These are phyloP conservation scores for Citrus hindsii DNA, from an alignment of 345 rosid genomes.

Conservation along the genomic window DNA sequence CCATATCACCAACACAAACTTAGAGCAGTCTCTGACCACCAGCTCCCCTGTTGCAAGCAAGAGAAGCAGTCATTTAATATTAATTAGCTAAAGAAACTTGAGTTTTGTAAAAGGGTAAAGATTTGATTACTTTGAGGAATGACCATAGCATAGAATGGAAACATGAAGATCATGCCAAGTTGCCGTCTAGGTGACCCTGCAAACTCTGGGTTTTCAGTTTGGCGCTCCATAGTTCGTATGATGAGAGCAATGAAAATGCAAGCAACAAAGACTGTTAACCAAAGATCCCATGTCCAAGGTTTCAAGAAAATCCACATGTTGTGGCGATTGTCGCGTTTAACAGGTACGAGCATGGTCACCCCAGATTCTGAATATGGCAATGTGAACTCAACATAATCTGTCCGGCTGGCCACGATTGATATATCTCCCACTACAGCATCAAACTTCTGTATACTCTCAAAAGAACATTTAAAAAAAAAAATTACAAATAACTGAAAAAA, in stretches of 20 bases:
- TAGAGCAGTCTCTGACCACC: slow-evolving; percentile 20
- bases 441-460: not conserved
- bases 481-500: too few relatives aligned
- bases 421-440: slow-evolving; percentile 31
- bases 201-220: slow-evolving; percentile 21
- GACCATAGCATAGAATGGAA: slow-evolving; percentile 35
- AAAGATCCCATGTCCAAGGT: slow-evolving; percentile 38
- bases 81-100: too few relatives aligned
- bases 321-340: not conserved
- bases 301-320: slow-evolving; percentile 41
- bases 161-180: slow-evolving; percentile 26
- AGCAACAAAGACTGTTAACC: slow-evolving; percentile 28
- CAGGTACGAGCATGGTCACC: slow-evolving; percentile 32
- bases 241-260: slow-evolving; percentile 26
- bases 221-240: slow-evolving; percentile 37
- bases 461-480: too few relatives aligned
- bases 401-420: slow-evolving; percentile 19
- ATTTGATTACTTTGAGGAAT: slow-evolving; percentile 33
- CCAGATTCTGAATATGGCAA: slow-evolving; percentile 37
- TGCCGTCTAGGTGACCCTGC: slow-evolving; percentile 21
- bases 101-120: too few relatives aligned
- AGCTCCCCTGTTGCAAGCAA: slow-evolving; percentile 14
- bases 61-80: too few relatives aligned
- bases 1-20: slow-evolving; percentile 26
- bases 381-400: slow-evolving; percentile 31